Base-by-base conservation (phyloP, 345 rosid species). In the Leavenworthia alabamica region DNA sequence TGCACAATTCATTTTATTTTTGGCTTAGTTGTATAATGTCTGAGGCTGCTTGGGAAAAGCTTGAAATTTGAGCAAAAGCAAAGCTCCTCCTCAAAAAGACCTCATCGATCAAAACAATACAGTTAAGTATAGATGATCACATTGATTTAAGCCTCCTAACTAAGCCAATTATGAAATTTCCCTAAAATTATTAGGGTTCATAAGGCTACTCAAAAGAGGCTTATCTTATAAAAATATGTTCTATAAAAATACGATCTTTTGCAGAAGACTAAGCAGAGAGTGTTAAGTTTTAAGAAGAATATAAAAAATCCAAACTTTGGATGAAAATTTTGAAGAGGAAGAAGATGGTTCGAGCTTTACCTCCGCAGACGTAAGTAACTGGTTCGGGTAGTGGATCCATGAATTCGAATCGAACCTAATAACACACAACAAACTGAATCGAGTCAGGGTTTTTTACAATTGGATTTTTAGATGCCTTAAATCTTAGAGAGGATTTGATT, bases 381-480 rank as follows among this genome's bases (percentile, higher is more conserved):
- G 89, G 96, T 56, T 90, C 97, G 0, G 89, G 94, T 16, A 10
- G 79, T 33, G 90, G 89, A 80, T 90, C 97, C 97, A 87, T 90
- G 33, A 16, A 1, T 4, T 53, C 63, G 40, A 69, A 5, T 39
- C 52, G 56, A 32, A 60, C 24, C 48, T 44, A 43, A 8, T 5
- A 56, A 1, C 1, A 36, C 51, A 58, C 44, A 31, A 7, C 50
- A 33, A 43, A 42, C 23, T 6, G 59, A 50, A 31, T 33, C 8
- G 22, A 29, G 32, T 50, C 22, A 6, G 16, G 8, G n/a, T 2
- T 8, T 14, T 9, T 66, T 46, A 66, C 71, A n/a, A n/a, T n/a
- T n/a, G n/a, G n/a, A n/a, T n/a, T n/a, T n/a, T n/a, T n/a, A n/a
- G n/a, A n/a, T n/a, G n/a, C n/a, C n/a, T n/a, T n/a, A n/a, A n/a